phyloP scores from a whole-genome alignment of 768 basidiomycete genomes.

The Coprinellus aureogranulatus region DNA sequence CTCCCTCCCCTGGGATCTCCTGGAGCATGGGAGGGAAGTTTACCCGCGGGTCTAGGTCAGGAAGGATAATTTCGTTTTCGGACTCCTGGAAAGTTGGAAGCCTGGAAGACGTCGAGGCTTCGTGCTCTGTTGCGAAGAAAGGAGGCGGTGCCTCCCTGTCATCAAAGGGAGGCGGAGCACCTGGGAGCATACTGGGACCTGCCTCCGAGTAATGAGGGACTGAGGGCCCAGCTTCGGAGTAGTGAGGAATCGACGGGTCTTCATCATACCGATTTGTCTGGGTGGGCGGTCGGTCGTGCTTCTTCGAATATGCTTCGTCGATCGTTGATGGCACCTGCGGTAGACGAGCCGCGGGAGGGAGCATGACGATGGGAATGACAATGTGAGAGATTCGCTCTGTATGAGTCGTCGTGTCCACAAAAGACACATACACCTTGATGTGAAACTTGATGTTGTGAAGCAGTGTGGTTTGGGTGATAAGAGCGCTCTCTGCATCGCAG shows the following conservation, averaged over 20 bases:
- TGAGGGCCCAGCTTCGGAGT: constrained; percentile 58
- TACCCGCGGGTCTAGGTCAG: constrained; percentile 39
- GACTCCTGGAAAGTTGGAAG: constrained; percentile 80
- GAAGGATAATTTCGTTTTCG: constrained; percentile 73
- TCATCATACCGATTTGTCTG: constrained; percentile 73
- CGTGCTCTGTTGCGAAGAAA: constrained; percentile 54
- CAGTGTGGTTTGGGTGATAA: constrained; percentile 78
- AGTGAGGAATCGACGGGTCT: constrained; percentile 60
- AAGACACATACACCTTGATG: constrained; percentile 70
- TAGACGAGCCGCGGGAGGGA: constrained; percentile 75
- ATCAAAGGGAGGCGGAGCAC: constrained; percentile 76
- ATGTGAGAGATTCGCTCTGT: constrained; percentile 67
- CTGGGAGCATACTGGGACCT: constrained; percentile 68
- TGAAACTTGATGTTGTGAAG: constrained; percentile 82
- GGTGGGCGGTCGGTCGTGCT: constrained; percentile 78
- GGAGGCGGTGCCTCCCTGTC: constrained; percentile 81
- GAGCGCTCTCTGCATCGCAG: constrained; percentile 63
- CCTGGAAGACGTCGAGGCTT: constrained; percentile 55
- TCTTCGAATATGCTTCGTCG: constrained; percentile 80
- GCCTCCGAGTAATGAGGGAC: constrained; percentile 71
- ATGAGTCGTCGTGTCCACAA: constrained; percentile 67
- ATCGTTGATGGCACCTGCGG: constrained; percentile 72
- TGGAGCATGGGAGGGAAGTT: constrained; percentile 29
- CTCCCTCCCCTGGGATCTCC: constrained; percentile 69
- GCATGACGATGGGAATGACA: constrained; percentile 65